Conservation (phyloP, 441 rosid species). For the Eruca vesicaria region DNA sequence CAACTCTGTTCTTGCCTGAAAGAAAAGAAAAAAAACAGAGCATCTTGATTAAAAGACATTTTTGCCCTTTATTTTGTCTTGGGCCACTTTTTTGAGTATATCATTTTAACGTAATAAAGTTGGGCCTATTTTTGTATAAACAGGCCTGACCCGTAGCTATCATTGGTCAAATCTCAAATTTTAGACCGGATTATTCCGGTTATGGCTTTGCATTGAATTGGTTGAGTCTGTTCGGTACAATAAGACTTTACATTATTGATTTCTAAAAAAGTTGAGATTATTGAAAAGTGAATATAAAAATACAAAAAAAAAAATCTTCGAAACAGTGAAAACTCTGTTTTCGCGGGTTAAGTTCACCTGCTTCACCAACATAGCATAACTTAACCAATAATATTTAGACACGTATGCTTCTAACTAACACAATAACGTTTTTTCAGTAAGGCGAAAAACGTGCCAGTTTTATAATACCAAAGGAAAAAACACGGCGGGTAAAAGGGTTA, state of each 20-base stretch:
- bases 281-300: background rate
- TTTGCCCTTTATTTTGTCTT: background rate
- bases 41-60: background rate
- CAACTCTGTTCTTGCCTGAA: conserved; percentile 57
- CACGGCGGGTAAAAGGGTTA: background rate
- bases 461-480: background rate
- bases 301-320: background rate
- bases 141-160: background rate
- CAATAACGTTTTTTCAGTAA: background rate
- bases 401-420: background rate
- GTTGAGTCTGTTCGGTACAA: background rate
- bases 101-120: background rate
- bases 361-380: background rate
- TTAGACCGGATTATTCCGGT: background rate
- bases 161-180: background rate
- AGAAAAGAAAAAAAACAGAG: background rate
- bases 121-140: background rate
- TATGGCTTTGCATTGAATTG: background rate
- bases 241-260: background rate
- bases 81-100: background rate
- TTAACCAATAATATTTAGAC: background rate
- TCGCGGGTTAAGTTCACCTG: background rate
- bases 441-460: background rate
- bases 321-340: background rate
- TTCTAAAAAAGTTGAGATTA: background rate